These are phyloP conservation scores for Cadophora luteo-olivacea DNA, from an alignment of 2,329 filamentous ascomycete species.

Conservation along the genomic window DNA sequence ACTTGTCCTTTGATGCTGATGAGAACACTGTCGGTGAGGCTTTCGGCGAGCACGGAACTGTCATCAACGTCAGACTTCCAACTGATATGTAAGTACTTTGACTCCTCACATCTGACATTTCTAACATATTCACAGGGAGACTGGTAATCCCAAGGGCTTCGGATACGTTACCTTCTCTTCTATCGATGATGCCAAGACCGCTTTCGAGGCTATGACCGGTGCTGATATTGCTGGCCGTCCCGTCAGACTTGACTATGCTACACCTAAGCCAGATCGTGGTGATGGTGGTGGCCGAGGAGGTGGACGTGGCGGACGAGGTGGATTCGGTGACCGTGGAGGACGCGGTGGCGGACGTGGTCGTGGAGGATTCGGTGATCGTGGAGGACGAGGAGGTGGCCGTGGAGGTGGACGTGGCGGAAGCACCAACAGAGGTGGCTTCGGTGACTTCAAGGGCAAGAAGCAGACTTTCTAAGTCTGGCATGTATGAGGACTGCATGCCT, in stretches of 20 bases:
- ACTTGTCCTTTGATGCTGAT: conserved; percentile 72
- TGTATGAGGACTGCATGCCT: conserved; percentile 34
- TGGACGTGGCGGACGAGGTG: conserved; percentile 51
- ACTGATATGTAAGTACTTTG: conserved; percentile 60
- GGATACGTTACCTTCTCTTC: conserved; percentile 74
- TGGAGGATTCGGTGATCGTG: conserved; percentile 46
- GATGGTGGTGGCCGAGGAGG: conserved; percentile 53
- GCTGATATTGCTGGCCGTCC: conserved; percentile 68
- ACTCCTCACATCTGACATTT: conserved; percentile 1
- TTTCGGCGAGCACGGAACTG: conserved; percentile 67
- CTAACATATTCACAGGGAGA: conserved; percentile 54
- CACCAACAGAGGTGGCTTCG: conserved; percentile 61
- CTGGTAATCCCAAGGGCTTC: conserved; percentile 73
- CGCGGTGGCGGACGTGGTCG: conserved; percentile 46
- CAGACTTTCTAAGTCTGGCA: conserved; percentile 48
- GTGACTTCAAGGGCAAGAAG: conserved; percentile 64
- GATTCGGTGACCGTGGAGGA: conserved; percentile 45
- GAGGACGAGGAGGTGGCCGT: conserved; percentile 49
- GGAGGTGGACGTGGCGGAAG: conserved; percentile 47
- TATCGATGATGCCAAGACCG: conserved; percentile 70
- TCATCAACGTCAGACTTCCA: conserved; percentile 72
- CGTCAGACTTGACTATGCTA: conserved; percentile 72
- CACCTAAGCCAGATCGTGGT: conserved; percentile 60
- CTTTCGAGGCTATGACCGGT: conserved; percentile 67
- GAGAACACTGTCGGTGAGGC: conserved; percentile 68